Evolutionary conservation across 2,329 filamentous ascomycete species (phyloP).

Genomic region (Graphilbum ipis-grandicollis): DNA sequence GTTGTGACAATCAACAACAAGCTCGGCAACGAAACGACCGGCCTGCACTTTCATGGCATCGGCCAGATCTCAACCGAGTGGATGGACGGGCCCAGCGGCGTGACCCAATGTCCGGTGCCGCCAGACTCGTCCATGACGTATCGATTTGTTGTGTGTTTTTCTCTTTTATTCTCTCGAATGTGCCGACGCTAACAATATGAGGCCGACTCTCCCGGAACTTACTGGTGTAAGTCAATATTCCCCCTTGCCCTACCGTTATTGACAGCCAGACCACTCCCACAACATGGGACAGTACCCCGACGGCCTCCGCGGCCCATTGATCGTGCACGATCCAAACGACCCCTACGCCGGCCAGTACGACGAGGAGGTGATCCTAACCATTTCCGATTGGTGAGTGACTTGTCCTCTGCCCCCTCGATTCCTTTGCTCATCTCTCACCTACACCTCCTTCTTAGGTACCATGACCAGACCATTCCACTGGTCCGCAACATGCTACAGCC

Average conservation of each 20-base stretch:
- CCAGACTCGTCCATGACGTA: constrained; percentile 36
- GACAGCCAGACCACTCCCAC: constrained; percentile 38
- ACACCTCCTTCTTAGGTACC: constrained; percentile 18
- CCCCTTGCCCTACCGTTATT: neutral
- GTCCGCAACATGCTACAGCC: constrained; percentile 22
- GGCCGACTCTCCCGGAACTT: constrained; percentile 25
- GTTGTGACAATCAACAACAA: constrained; percentile 30
- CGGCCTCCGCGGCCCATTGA: constrained; percentile 43
- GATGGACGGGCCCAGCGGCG: constrained; percentile 40
- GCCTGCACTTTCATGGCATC: constrained; percentile 41
- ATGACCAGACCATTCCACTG: constrained; percentile 19
- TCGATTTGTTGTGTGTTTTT: constrained; percentile 24
- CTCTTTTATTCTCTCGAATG: neutral
- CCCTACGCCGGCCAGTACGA: constrained; percentile 36
- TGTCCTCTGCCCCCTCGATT: too few relatives aligned
- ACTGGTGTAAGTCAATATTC: constrained; percentile 21
- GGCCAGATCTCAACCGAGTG: constrained; percentile 31
- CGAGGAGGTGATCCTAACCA: constrained; percentile 38
- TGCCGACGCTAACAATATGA: constrained; percentile 6
- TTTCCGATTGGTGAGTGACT: constrained; percentile 25
- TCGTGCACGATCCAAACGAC: constrained; percentile 38
- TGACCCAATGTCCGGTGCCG: constrained; percentile 36
- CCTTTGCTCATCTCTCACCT: too few relatives aligned
- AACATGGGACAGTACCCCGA: constrained; percentile 48
- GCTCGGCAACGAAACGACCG: constrained; percentile 34